Evolutionary conservation across 1,284 basidiomycete genomes (phyloP).

Genomic region (Heterobasidion occidentale): DNA sequence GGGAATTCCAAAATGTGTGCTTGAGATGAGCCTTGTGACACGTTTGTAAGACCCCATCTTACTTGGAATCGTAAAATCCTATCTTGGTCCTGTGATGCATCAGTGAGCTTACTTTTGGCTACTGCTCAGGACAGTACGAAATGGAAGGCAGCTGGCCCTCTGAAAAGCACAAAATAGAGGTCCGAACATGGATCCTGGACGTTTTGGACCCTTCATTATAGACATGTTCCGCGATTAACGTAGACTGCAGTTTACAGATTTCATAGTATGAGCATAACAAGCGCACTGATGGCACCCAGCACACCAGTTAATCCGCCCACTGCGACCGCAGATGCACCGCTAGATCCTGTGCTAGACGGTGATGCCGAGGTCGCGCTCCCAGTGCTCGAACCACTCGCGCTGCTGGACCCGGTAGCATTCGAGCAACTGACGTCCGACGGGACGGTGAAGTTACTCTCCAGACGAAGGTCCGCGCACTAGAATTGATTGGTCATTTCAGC

Average conservation of each 20-base stretch:
- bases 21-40: too few species aligned
- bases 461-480: slow-evolving; percentile 66
- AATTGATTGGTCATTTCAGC: background rate
- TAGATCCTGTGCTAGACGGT: slow-evolving; percentile 11
- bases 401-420: slow-evolving; percentile 18
- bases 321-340: slow-evolving; percentile 11
- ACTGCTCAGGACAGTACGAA: too few species aligned
- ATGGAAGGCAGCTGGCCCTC: too few species aligned
- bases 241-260: background rate
- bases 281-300: background rate
- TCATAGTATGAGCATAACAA: slow-evolving; percentile 1
- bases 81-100: too few species aligned
- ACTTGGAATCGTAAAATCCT: too few species aligned
- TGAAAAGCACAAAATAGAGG: too few species aligned
- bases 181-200: too few species aligned
- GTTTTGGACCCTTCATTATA: too few species aligned
- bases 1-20: too few species aligned
- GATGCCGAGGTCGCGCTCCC: slow-evolving; percentile 7
- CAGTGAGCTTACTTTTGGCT: too few species aligned
- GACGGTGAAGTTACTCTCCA: slow-evolving; percentile 41
- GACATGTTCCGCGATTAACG: too few species aligned
- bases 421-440: slow-evolving; percentile 20
- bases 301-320: slow-evolving; percentile 10
- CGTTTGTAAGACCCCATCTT: too few species aligned
- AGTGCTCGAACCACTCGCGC: background rate